Base-by-base conservation (phyloP, 306 rosid species). In the Cercis canadensis region DNA sequence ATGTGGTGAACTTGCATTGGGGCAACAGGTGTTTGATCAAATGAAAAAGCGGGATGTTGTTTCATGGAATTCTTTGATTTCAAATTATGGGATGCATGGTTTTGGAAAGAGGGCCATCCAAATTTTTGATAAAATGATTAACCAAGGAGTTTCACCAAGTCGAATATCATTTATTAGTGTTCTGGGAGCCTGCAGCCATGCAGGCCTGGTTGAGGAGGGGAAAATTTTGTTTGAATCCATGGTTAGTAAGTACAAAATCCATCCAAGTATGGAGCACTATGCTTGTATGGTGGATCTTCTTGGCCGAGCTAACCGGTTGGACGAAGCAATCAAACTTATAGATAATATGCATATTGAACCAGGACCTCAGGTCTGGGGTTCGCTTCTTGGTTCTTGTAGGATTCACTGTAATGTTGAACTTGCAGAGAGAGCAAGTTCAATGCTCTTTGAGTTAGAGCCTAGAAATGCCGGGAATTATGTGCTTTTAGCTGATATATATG, bases 231-330 rank as follows among this genome's bases (percentile, higher is more conserved):
- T 85, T 68, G 79, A 82, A 41, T 83, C 92, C 45, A 92, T 92
- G 96, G 83, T 60, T 21, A 83, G 57, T 39, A 79, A 83, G 63
- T 83, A 88, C 45, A 54, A 78, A 15, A 76, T 92, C 55, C 79
- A 85, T 67, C 96, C 96, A 32, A 85, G 87, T 36, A 75, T 80
- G 81, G 97, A 91, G 86, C 97, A 91, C 65, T 88, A 91, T 81
- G 90, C 97, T 71, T 87, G 92, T 78, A 83, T 93, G 92, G 98
- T 93, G 69, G 98, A 93, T 83, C 93, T 93, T 78, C 94, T 90
- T 36, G 97, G 98, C 15, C 90, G 96, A 37, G 96, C 98, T 57
- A 93, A 93, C 70, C 81, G 69, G 69, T 84, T 93, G 6, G 90
- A 88, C 45, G 96, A 90, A 82, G 98, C 98, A 65, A 85, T 87